Conservation (phyloP, 108 stramenopile species). For the Skeletonema marinoi region DNA sequence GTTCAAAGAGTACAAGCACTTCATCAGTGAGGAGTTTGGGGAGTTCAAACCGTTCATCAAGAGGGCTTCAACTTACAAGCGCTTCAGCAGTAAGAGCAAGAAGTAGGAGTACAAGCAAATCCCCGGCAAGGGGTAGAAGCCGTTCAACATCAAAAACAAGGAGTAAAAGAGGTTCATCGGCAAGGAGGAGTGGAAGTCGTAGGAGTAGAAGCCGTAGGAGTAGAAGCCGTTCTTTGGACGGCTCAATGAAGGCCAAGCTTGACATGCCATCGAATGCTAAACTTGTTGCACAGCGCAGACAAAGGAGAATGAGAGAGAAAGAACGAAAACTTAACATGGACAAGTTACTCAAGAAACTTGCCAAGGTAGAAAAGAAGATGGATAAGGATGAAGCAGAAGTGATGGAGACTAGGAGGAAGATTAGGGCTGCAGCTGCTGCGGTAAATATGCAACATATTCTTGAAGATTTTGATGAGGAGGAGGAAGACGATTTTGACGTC, state of each 20-base stretch:
- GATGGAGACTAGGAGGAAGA: neutral
- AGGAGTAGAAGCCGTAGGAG: too few relatives aligned
- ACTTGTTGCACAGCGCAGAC: too few relatives aligned
- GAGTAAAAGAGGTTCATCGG: too few relatives aligned
- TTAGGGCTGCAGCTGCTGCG: neutral
- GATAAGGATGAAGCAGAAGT: neutral
- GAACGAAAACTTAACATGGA: neutral
- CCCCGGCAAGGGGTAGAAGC: too few relatives aligned
- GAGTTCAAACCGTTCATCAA: too few relatives aligned
- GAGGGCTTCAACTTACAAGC: too few relatives aligned
- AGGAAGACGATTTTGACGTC: neutral
- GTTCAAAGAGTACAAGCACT: too few relatives aligned
- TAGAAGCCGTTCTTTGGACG: neutral
- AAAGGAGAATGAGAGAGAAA: neutral
- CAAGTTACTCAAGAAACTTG: neutral
- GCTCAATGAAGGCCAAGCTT: neutral
- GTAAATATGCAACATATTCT: neutral
- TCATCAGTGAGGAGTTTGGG: too few relatives aligned
- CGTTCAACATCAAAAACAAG: too few relatives aligned
- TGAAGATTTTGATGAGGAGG: neutral
- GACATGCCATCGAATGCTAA: neutral
- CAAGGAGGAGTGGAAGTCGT: too few relatives aligned
- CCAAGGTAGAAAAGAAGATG: neutral
- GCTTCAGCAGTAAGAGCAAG: too few relatives aligned
- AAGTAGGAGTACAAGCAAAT: too few relatives aligned